A percentile compares a stretch with the other conserved stretches of the same genome.
These are phyloP conservation scores for Takakia lepidozioides DNA, from an alignment of 225 moss, liverwort and hornwort species.

Conservation along the genomic window DNA sequence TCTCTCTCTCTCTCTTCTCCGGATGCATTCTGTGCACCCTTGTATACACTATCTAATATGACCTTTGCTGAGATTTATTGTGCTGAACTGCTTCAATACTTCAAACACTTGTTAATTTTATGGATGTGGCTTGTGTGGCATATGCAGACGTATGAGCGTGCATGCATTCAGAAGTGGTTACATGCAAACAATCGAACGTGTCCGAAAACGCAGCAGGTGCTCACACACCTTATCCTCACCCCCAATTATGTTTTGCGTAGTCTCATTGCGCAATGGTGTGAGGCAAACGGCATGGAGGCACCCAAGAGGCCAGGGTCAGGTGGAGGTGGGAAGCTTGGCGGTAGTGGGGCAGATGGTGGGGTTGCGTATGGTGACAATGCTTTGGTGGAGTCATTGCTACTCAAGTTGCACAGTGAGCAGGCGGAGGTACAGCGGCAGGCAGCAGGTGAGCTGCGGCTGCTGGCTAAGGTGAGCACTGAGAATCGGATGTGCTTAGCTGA, in stretches of 20 bases:
- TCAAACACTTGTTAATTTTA: too few relatives aligned
- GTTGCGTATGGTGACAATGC: too few relatives aligned
- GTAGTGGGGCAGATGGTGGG: too few relatives aligned
- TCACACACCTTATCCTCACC: slow-evolving; percentile 46
- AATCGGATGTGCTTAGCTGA: slow-evolving; percentile 64
- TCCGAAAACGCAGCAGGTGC: slow-evolving; percentile 39
- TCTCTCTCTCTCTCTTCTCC: neutral
- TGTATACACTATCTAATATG: too few relatives aligned
- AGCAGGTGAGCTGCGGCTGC: slow-evolving; percentile 50
- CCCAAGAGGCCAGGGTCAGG: slow-evolving; percentile 31
- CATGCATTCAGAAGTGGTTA: slow-evolving; percentile 58
- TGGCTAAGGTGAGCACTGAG: slow-evolving; percentile 55
- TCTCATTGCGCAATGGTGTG: slow-evolving; percentile 60
- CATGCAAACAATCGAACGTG: slow-evolving; percentile 45
- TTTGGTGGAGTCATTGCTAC: slow-evolving; percentile 40
- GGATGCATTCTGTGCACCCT: too few relatives aligned
- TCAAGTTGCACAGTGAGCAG: slow-evolving; percentile 41
- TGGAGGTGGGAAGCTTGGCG: too few relatives aligned
- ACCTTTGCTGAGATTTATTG: too few relatives aligned
- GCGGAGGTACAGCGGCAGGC: slow-evolving; percentile 48
- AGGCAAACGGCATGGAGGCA: slow-evolving; percentile 41
- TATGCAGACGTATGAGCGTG: slow-evolving; percentile 51
- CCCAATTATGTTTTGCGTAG: slow-evolving; percentile 56
- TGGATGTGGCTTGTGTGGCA: neutral
- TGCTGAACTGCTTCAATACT: neutral